Base-by-base conservation (phyloP, 352 stramenopile genomes). In the Phytophthora colocasiae region DNA sequence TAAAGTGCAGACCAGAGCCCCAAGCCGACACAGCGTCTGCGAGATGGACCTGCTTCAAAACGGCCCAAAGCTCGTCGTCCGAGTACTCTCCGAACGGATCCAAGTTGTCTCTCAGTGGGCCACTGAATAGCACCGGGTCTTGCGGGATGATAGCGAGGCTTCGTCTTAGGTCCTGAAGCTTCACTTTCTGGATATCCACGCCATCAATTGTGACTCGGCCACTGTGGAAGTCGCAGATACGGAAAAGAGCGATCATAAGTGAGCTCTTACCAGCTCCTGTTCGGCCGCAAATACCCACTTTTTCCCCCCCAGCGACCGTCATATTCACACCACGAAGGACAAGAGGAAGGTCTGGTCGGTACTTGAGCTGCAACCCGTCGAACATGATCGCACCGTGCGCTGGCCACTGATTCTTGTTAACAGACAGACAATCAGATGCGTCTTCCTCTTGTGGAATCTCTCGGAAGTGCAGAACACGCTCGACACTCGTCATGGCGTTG, bases 41-140 rank as follows among this genome's bases (percentile, higher is more conserved):
- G 39, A 85, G 69, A 52, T 83, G 63, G 32, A 83, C 64, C 48
- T 78, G 47, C 49, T 71, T 62, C 48, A 84, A 54, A 11, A 77
- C 74, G 6, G 40, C 34, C 76, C 74, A 84, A 17, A 84, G 50
- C 0, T 75, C 76, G n/a, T 71, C 70, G 47, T 96, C 88, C 36
- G 58, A 75, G 66, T 89, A 90, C 19, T 87, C 48, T 9, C 75
- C 60, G 47, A 95, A 97, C 46, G 93, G 92, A 66, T 98, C 92
- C 6, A 98, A 70, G 71, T 98, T 98, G 29, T 82, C 85, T 14
- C 90, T 75, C 32, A 98, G 67, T 19, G 78, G 87, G 12, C 94
- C 94, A 38, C 75, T 89, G 67, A 98, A 98, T 12, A 98, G 58
- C 45, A 71, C 55, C 2, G 63, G 63, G 32, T 70, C 63, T 9